Evolutionary conservation across 2,329 filamentous ascomycete genomes (phyloP).

Genomic region (Fusarium anguioides): DNA sequence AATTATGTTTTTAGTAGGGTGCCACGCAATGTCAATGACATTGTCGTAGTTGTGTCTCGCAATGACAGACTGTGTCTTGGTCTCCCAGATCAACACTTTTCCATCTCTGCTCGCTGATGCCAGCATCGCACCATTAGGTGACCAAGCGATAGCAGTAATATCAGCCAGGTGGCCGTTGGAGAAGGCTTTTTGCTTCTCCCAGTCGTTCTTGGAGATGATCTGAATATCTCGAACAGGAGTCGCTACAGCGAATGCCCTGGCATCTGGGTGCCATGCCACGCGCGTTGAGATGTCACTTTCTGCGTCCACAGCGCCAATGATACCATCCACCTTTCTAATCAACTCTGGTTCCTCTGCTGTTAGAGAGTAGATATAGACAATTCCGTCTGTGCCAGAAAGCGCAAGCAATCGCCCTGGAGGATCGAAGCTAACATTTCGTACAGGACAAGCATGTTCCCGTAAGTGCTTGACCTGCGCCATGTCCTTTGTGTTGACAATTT

Average conservation of each 20-base stretch:
- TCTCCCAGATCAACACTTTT: constrained; percentile 86
- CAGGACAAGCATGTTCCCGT: constrained; percentile 84
- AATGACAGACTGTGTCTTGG: constrained; percentile 84
- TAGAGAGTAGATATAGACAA: constrained; percentile 90
- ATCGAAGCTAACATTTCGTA: constrained; percentile 93
- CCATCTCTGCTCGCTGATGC: constrained; percentile 75
- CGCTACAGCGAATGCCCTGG: constrained; percentile 86
- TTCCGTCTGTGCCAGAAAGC: constrained; percentile 87
- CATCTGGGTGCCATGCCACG: constrained; percentile 93
- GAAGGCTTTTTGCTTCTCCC: constrained; percentile 87
- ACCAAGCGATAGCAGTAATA: constrained; percentile 91
- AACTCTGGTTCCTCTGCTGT: constrained; percentile 82
- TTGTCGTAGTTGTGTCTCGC: constrained; percentile 83
- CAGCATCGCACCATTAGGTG: constrained; percentile 90
- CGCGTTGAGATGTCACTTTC: constrained; percentile 78
- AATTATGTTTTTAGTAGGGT: constrained; percentile 86
- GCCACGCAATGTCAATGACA: constrained; percentile 89
- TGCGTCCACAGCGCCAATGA: constrained; percentile 82
- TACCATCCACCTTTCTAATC: constrained; percentile 83
- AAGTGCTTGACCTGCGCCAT: constrained; percentile 81
- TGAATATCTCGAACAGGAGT: constrained; percentile 86
- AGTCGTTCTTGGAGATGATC: constrained; percentile 87
- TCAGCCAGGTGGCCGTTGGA: constrained; percentile 82
- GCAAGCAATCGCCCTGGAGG: constrained; percentile 79
- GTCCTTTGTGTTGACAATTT: constrained; percentile 85